Percentiles rank a stretch among this genome's conserved stretches.
Evolutionary conservation across 805 yeast species (phyloP).

Genomic region (Kodamaea kaohsiungensis): DNA sequence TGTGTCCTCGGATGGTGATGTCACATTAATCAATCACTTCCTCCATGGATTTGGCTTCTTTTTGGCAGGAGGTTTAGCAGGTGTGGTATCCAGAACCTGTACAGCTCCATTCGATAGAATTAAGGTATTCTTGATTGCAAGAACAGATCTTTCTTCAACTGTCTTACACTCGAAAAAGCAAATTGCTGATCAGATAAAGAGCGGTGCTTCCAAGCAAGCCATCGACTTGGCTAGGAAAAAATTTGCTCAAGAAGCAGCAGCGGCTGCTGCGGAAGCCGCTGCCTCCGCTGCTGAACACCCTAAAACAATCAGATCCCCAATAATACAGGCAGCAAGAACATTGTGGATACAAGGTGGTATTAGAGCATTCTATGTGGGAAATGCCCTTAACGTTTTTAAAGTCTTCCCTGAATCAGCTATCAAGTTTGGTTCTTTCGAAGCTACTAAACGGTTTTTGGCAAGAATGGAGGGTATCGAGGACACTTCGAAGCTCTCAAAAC

Average conservation of each 20-base stretch:
- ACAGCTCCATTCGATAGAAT: constrained; percentile 97
- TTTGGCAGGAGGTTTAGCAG: constrained; percentile 92
- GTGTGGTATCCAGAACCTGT: constrained; percentile 92
- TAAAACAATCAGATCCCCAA: constrained; percentile 63
- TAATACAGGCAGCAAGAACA: constrained; percentile 76
- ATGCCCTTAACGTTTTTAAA: constrained; percentile 88
- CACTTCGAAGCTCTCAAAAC: constrained; percentile 65
- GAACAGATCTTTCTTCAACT: constrained; percentile 78
- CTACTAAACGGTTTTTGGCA: constrained; percentile 75
- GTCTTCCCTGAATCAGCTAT: constrained; percentile 97
- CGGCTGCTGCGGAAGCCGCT: constrained; percentile 23
- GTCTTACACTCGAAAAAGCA: constrained; percentile 56
- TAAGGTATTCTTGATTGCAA: constrained; percentile 89
- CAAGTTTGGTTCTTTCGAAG: constrained; percentile 94
- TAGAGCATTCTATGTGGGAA: constrained; percentile 88
- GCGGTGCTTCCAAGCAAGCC: constrained; percentile 35
- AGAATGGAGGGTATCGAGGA: constrained; percentile 74
- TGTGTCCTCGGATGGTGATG: constrained; percentile 89
- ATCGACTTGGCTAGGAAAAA: constrained; percentile 36
- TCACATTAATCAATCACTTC: constrained; percentile 75
- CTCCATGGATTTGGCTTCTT: constrained; percentile 87
- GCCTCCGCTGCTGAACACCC: constrained; percentile 36
- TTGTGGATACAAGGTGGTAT: constrained; percentile 89
- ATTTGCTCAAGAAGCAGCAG: constrained; percentile 27
- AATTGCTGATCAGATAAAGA: constrained; percentile 36